Conservation (phyloP, 768 basidiomycete genomes). For the Rhizopogon roseolus region DNA sequence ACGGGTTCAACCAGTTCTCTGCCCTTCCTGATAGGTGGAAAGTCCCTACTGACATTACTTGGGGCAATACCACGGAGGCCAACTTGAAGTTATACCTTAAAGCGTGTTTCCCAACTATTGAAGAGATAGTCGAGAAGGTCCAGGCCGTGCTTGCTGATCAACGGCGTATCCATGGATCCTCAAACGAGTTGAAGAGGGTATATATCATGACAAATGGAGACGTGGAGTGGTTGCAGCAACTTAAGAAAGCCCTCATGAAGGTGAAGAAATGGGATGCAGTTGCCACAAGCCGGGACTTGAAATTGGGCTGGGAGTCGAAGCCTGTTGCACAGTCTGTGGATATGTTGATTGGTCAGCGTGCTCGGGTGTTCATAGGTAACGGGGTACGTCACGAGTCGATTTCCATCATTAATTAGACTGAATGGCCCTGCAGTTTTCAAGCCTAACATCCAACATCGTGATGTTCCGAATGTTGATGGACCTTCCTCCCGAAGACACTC, state of each 20-base stretch:
- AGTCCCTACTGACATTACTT: conserved; percentile 15
- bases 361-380: conserved; percentile 66
- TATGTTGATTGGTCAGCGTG: conserved; percentile 62
- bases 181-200: conserved; percentile 36
- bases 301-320: conserved; percentile 48
- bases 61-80: conserved; percentile 22
- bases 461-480: conserved; percentile 37
- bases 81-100: conserved; percentile 30
- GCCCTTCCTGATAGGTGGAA: conserved; percentile 44
- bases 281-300: conserved; percentile 50
- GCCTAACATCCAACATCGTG: conserved; percentile 42
- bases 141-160: conserved; percentile 22
- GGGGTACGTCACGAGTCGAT: conserved; percentile 42
- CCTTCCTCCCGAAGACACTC: conserved; percentile 29
- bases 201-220: conserved; percentile 67
- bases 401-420: background rate
- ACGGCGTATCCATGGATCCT: conserved; percentile 4
- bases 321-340: conserved; percentile 58
- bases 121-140: conserved; percentile 41
- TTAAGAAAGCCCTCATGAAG: conserved; percentile 34
- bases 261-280: conserved; percentile 44
- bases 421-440: conserved; percentile 36
- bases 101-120: conserved; percentile 51
- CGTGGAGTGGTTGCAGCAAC: conserved; percentile 40
- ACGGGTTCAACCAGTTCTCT: conserved; percentile 51